Evolutionary conservation across 306 rosid species (phyloP).

Genomic region (Rosa rugosa): DNA sequence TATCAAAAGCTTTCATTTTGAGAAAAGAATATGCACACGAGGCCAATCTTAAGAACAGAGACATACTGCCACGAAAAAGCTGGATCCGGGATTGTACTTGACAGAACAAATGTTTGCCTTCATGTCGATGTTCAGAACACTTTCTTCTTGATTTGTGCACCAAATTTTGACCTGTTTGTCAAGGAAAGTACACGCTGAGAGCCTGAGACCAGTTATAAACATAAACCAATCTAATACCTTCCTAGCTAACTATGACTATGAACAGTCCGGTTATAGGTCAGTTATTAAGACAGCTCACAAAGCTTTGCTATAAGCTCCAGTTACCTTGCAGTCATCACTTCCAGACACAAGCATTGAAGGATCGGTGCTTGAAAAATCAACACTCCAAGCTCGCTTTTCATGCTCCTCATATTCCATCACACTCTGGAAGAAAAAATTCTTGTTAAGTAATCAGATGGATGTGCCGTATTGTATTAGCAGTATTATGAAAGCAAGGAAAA

Average conservation of each 20-base stretch:
- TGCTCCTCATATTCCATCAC: conserved; percentile 95
- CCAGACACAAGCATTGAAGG: conserved; percentile 97
- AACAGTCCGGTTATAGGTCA: not conserved
- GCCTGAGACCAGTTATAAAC: conserved; percentile 19
- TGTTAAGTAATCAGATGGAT: conserved; percentile 6
- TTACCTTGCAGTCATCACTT: conserved; percentile 95
- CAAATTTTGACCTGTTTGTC: conserved; percentile 75
- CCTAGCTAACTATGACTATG: not conserved
- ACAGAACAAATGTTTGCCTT: conserved; percentile 96
- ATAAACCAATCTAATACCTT: not conserved
- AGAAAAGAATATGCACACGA: not conserved
- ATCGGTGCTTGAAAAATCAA: conserved; percentile 85
- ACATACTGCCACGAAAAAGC: conserved; percentile 76
- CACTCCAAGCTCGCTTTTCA: conserved; percentile 97
- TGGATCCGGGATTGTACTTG: conserved; percentile 90
- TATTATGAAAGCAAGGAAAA: conserved; percentile 17
- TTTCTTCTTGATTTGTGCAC: conserved; percentile 79
- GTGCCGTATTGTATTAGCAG: conserved; percentile 6
- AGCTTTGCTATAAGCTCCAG: conserved; percentile 9
- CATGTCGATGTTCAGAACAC: conserved; percentile 77
- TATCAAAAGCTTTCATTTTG: not conserved
- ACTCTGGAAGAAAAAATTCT: conserved; percentile 46
- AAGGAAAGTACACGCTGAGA: not conserved
- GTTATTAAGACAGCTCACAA: not conserved
- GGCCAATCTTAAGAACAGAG: conserved; percentile 1